These are phyloP conservation scores for Exophiala sideris DNA, from an alignment of 2,329 filamentous ascomycete genomes.

Conservation along the genomic window DNA sequence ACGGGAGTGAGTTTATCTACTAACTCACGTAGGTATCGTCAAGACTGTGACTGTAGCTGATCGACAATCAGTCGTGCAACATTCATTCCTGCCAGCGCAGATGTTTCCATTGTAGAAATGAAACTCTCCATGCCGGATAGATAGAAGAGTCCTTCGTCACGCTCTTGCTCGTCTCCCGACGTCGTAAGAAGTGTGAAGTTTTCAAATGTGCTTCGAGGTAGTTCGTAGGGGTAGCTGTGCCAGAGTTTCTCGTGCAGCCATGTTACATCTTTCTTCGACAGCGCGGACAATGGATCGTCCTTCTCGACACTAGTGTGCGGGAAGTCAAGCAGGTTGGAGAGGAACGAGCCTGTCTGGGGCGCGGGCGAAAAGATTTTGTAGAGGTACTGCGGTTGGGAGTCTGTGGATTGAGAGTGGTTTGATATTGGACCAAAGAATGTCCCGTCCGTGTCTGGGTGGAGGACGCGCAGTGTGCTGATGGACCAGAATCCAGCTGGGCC, in stretches of 20 bases:
- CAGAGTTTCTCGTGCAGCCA: constrained; percentile 79
- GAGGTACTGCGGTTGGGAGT: constrained; percentile 42
- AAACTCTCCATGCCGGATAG: constrained; percentile 79
- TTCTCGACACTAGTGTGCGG: constrained; percentile 30
- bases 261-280: constrained; percentile 52
- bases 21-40: too few relatives aligned
- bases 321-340: constrained; percentile 49
- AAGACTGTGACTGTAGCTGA: too few relatives aligned
- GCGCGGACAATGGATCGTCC: constrained; percentile 20
- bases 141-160: constrained; percentile 47
- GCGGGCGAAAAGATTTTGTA: constrained; percentile 66
- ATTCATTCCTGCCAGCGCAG: constrained; percentile 75
- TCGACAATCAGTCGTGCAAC: constrained; percentile 55
- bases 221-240: constrained; percentile 78
- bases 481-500: constrained; percentile 81
- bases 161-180: not conserved
- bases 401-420: not conserved
- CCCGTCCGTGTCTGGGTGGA: constrained; percentile 51
- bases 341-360: constrained; percentile 45
- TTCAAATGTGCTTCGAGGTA: constrained; percentile 85
- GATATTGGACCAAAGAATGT: constrained; percentile 20
- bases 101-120: constrained; percentile 97
- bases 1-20: too few relatives aligned
- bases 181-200: constrained; percentile 52
- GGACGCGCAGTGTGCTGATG: constrained; percentile 68